Evolutionary conservation across 495 filamentous ascomycete species (phyloP).

Genomic region (Stereocaulon alpinum): DNA sequence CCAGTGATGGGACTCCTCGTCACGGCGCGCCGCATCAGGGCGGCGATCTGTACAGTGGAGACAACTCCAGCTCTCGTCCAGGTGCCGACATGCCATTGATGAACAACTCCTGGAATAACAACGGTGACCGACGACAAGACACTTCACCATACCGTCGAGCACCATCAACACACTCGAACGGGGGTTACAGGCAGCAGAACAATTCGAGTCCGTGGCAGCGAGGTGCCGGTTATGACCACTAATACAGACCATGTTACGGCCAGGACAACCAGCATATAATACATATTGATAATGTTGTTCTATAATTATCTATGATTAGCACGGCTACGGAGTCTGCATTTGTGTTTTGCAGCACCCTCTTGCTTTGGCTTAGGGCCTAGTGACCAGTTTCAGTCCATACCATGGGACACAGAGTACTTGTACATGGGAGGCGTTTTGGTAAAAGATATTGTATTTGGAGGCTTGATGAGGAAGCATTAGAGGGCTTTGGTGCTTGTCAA

Average conservation of each 20-base stretch:
- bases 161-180: constrained; percentile 17
- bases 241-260: constrained; percentile 13
- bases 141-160: constrained; percentile 23
- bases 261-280: constrained; percentile 12
- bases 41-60: constrained; percentile 26
- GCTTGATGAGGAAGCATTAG: constrained; percentile 1
- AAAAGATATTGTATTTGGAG: constrained; percentile 1
- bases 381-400: not conserved
- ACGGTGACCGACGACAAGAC: constrained; percentile 1
- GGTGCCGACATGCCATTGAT: constrained; percentile 22
- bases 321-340: constrained; percentile 8
- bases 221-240: constrained; percentile 57
- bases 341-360: not conserved
- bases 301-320: constrained; percentile 2
- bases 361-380: not conserved
- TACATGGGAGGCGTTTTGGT: constrained; percentile 6
- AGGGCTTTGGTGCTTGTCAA: not conserved
- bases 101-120: constrained; percentile 1
- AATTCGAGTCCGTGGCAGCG: constrained; percentile 56
- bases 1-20: constrained; percentile 31
- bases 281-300: constrained; percentile 14
- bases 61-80: constrained; percentile 25
- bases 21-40: constrained; percentile 30
- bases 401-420: not conserved
- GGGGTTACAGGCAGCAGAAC: constrained; percentile 40